phyloP scores from a whole-genome alignment of 1,284 basidiomycete genomes.

The Takashimella koratensis region DNA sequence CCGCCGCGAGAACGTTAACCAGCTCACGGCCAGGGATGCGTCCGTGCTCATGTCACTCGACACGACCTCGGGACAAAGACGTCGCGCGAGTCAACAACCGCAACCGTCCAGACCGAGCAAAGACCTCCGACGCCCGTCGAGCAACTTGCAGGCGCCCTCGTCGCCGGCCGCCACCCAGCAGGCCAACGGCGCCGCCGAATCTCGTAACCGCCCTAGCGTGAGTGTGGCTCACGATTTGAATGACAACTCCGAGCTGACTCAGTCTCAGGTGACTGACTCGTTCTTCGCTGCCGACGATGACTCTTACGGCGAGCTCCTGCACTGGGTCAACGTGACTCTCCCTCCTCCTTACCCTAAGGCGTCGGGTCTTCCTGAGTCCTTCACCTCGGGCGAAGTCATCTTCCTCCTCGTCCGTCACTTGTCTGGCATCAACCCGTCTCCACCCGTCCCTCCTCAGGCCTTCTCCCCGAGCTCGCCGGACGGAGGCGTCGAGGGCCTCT shows the following conservation, averaged over 20 bases:
- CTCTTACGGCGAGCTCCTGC: slow-evolving; percentile 58
- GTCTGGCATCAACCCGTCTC: slow-evolving; percentile 35
- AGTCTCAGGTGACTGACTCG: slow-evolving; percentile 1
- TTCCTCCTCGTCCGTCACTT: slow-evolving; percentile 49
- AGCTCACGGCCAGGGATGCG: slow-evolving; percentile 81
- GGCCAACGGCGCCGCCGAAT: slow-evolving; percentile 1
- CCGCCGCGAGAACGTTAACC: slow-evolving; percentile 81
- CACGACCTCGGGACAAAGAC: slow-evolving; percentile 33
- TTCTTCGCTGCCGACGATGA: slow-evolving; percentile 21
- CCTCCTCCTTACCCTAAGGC: slow-evolving; percentile 64
- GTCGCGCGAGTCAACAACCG: slow-evolving; percentile 19
- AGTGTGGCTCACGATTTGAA: neutral
- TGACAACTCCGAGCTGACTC: neutral
- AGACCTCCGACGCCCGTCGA: slow-evolving; percentile 42
- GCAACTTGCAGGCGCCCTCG: neutral
- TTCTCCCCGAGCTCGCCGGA: slow-evolving; percentile 50
- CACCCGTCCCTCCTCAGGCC: slow-evolving; percentile 37
- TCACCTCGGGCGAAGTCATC: slow-evolving; percentile 49
- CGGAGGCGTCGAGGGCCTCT: slow-evolving; percentile 69
- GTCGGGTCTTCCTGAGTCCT: slow-evolving; percentile 51
- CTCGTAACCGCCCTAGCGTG: slow-evolving; percentile 5
- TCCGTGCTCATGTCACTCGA: slow-evolving; percentile 58
- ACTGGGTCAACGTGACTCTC: slow-evolving; percentile 81
- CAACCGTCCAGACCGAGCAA: slow-evolving; percentile 40
- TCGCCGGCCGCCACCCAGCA: slow-evolving; percentile 4